Conservation (phyloP, 768 basidiomycete species). For the Tremella yokohamensis region DNA sequence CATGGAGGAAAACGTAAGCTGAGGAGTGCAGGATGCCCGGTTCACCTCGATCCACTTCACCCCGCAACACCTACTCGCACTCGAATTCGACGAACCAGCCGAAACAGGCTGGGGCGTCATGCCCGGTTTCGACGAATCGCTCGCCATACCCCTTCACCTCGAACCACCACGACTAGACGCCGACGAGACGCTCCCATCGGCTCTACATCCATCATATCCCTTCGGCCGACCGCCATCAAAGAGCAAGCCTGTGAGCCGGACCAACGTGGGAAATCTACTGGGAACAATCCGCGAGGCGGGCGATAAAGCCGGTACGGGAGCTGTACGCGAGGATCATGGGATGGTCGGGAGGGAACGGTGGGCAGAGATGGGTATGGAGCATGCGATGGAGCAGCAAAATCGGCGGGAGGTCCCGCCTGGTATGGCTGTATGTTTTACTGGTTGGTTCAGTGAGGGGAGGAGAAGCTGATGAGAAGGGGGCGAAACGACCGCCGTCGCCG, state of each 20-base stretch:
- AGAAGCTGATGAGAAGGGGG: constrained; percentile 22
- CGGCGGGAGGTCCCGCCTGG: constrained; percentile 43
- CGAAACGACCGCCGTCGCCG: constrained; percentile 44
- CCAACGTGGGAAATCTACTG: constrained; percentile 25
- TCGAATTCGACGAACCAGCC: constrained; percentile 36
- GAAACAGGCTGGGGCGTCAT: constrained; percentile 47
- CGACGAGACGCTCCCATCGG: constrained; percentile 39
- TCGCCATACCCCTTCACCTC: constrained; percentile 33
- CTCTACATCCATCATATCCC: constrained; percentile 38
- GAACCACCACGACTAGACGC: constrained; percentile 41
- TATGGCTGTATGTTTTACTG: constrained; percentile 40
- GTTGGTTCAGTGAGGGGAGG: too few species aligned
- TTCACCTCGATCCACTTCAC: constrained; percentile 41
- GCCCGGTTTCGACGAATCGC: constrained; percentile 44
- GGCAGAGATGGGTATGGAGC: constrained; percentile 36
- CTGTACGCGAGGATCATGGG: too few species aligned
- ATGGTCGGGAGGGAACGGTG: constrained; percentile 24
- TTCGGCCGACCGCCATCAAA: constrained; percentile 31
- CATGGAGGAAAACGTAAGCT: neutral
- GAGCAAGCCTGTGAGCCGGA: constrained; percentile 5
- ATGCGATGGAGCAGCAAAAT: constrained; percentile 27
- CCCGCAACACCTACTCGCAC: constrained; percentile 22
- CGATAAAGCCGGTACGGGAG: constrained; percentile 4
- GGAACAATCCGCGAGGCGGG: constrained; percentile 24
- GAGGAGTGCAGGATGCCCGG: constrained; percentile 33